Base-by-base conservation (phyloP, 2,329 filamentous ascomycete species). In the Talaromyces islandicus region DNA sequence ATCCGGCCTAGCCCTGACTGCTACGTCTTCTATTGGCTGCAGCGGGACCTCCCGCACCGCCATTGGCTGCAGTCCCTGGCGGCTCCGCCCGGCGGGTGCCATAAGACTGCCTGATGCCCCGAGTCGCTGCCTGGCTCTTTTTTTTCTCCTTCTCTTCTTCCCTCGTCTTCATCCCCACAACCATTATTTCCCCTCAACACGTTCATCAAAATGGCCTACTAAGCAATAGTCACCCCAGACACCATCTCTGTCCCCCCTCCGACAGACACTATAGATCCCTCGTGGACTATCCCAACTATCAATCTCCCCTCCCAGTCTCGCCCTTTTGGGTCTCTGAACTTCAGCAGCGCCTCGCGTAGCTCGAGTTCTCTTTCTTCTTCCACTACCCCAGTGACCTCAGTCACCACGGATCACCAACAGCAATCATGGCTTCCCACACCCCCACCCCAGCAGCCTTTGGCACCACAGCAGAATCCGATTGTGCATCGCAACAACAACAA, bases 401-500 rank as follows among this genome's bases (percentile, higher is more conserved):
- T 77, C 77, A 78, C 68, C 72, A 79, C 77, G 77, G 77, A 80
- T 78, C 70, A 72, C 68, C 70, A 70, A 65, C 75, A 76, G 75
- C 72, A 76, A 77, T 25, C 69, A 80, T 80, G 77, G 77, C 77
- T 74, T 73, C 70, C 76, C 70, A 69, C 75, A 71, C 74, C 74
- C 71, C 76, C 74, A 67, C 70, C 69, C 59, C 65, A 68, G 65
- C 74, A 75, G 76, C 76, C 76, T 65, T 69, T 67, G 75, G 75
- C 75, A 74, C 68, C 70, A 66, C 67, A 67, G 69, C 64, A 65
- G 68, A 72, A 67, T 65, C 61, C 59, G 59, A 68, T 64, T 69
- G 68, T 66, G 68, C 64, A 53, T 60, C 64, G 51, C 54, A 60
- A 57, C 59, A 62, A 53, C 54, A 60, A 57, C 59, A 62, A 35